Evolutionary conservation across 768 basidiomycete genomes (phyloP), one percentile per base, ranked within the genome.

Genomic region (Multifurca ochricompacta): DNA sequence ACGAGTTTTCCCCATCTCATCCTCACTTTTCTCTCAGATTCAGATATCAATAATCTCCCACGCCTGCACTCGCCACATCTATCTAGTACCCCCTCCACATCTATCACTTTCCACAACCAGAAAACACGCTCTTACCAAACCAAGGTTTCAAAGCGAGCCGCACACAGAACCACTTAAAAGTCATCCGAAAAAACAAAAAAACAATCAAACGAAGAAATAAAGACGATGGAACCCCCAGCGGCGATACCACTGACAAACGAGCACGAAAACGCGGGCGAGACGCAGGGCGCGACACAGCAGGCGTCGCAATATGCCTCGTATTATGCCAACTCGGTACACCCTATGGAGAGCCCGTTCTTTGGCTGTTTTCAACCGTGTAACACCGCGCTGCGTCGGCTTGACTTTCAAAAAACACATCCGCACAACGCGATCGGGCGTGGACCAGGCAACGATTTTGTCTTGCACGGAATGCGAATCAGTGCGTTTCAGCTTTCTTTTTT

Each of bases 391-490:
- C 44, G 34, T 2, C 59, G 59, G 6, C 39, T 61, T 31, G 60
- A 61, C 34, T 53, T 61, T 32, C 6, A 49, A 32, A 59, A 60
- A 44, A 21, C 51, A 16, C 27, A 31, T 0, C 54, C 59, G 4
- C 4, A 34, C 3, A 34, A 47, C 53, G 32, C 32, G 14, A 28
- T 61, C 27, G 60, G 60, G 1, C 60, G 60, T 2, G 59, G 58
- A 6, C 19, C 19, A 4, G 16, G 1, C 8, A 69, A 69, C 55
- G 81, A 85, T 54, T 70, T 86, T 41, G 67, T 80, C n/a, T 69
- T 91, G 25, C 76, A 81, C 4, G 83, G 85, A 8, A 77, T 74
- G 71, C 87, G 80, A 75, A 78, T 90, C 65, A 90, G 88, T 90
- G 62, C 67, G 78, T 36, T 40, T 31, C 40, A 23, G 19, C 43